Evolutionary conservation across 169 alveolate species (phyloP).

Genomic region (Cryptosporidium felis): DNA sequence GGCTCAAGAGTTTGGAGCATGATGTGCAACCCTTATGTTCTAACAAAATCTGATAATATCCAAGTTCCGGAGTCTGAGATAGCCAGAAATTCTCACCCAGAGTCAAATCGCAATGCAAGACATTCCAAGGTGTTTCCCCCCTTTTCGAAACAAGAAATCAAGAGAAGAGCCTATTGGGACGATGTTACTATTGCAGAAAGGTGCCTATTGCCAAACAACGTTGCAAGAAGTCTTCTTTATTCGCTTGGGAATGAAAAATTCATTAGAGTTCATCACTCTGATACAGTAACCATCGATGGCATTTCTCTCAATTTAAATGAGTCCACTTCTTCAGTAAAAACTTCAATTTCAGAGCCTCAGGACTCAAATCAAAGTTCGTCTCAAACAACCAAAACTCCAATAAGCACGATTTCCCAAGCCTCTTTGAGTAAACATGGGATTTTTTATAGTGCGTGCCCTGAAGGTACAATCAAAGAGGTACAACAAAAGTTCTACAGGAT

Average conservation of each 20-base stretch:
- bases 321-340: not conserved
- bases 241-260: slow-evolving; percentile 55
- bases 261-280: slow-evolving; percentile 55
- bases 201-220: slow-evolving; percentile 40
- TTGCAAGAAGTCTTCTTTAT: slow-evolving; percentile 42
- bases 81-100: not conserved
- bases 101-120: not conserved
- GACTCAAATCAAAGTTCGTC: no score
- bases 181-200: slow-evolving; percentile 52
- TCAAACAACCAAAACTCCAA: not conserved
- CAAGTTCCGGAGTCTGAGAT: not conserved
- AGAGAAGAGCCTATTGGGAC: slow-evolving; percentile 64
- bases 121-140: not conserved
- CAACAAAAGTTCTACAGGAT: slow-evolving; percentile 27
- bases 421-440: slow-evolving; percentile 54
- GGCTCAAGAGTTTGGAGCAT: slow-evolving; percentile 71
- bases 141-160: slow-evolving; percentile 4
- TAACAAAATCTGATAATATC: slow-evolving; percentile 10
- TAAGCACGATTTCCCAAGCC: slow-evolving; percentile 31
- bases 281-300: slow-evolving; percentile 36
- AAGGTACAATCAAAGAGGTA: slow-evolving; percentile 7
- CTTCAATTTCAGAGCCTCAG: not conserved
- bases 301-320: not conserved
- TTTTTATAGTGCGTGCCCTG: slow-evolving; percentile 31
- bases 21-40: slow-evolving; percentile 62